Percentiles rank a stretch among this genome's conserved stretches.
phyloP scores from a whole-genome alignment of 805 yeast genomes.

The Monosporozyma siamensis region DNA sequence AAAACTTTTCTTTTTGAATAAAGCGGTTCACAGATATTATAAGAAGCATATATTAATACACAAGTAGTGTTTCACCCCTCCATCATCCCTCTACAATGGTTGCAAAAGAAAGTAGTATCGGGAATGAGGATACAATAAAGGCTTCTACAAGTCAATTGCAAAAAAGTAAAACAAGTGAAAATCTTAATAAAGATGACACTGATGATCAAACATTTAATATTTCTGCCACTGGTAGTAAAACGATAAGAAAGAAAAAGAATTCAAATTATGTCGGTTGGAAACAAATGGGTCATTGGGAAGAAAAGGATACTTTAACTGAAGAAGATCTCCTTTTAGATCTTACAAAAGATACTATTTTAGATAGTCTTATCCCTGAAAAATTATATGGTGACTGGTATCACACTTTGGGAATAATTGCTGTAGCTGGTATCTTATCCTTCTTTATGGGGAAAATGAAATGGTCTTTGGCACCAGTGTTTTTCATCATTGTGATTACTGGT shows the following conservation, averaged over 20 bases:
- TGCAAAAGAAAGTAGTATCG: neutral
- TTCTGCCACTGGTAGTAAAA: neutral
- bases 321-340: conserved; percentile 71
- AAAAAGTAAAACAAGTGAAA: conserved; percentile 11
- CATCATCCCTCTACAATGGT: too few species aligned
- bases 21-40: too few species aligned
- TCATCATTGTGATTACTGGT: conserved; percentile 53
- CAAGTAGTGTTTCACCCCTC: too few species aligned
- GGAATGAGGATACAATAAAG: neutral
- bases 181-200: too few species aligned
- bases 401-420: conserved; percentile 59
- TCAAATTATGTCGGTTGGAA: conserved; percentile 88
- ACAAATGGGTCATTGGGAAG: conserved; percentile 83
- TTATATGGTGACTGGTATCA: conserved; percentile 96
- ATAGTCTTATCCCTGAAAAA: conserved; percentile 61
- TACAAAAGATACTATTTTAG: conserved; percentile 63
- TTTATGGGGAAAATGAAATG: conserved; percentile 67
- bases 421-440: conserved; percentile 69
- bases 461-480: conserved; percentile 71
- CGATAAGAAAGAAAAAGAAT: conserved; percentile 14
- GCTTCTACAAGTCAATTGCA: neutral
- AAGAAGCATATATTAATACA: too few species aligned
- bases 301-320: conserved; percentile 48
- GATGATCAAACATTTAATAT: too few species aligned
- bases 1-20: too few species aligned